Base-by-base conservation (phyloP, 257 asterid species). In the Jacaranda copaia region DNA sequence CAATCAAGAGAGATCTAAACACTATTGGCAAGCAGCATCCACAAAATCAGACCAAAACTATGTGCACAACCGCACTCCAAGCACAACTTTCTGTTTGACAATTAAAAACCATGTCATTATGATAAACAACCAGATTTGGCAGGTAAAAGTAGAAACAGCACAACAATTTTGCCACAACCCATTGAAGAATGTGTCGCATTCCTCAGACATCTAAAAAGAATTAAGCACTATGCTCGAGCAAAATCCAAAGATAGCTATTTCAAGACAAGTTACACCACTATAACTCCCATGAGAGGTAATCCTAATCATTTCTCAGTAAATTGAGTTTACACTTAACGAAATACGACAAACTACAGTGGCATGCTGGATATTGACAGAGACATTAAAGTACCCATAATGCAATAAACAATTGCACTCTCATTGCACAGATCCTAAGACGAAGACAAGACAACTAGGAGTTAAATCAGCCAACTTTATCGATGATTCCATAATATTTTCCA, bases 361-460 rank as follows among this genome's bases (percentile, higher is more conserved):
- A 18, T 51, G 68, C 43, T 49, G 49, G 58, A 56, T 15, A 68
- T 57, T 75, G 46, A 59, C 58, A 73, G 58, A 43, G 25, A 16
- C 1, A 39, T 59, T 52, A 56, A 14, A 75, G 58, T 80, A 40
- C 39, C 42, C 75, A 82, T 11, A 63, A 57, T 11, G 20, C 79
- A 77, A 57, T 32, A 75, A 68, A 65, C 45, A 78, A 40, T 59
- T 32, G 79, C 75, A 79, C 74, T 48, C 58, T 73, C 73, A 61
- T 59, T 32, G 46, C 60, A 60, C 35, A 48, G 58, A 72, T 68
- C 36, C 52, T 2, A 14, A 66, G 71, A 46, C 68, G 62, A 75
- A 35, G 35, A 65, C 8, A 36, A 61, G 55, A 80, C 25, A 11
- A 45, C 32, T 25, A 25, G 57, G 68, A 72, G 42, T 45, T 63